Evolutionary conservation across 805 yeast genomes (phyloP), one percentile per base, ranked within the genome.

Genomic region (Cyberlindnera suaveolens): DNA sequence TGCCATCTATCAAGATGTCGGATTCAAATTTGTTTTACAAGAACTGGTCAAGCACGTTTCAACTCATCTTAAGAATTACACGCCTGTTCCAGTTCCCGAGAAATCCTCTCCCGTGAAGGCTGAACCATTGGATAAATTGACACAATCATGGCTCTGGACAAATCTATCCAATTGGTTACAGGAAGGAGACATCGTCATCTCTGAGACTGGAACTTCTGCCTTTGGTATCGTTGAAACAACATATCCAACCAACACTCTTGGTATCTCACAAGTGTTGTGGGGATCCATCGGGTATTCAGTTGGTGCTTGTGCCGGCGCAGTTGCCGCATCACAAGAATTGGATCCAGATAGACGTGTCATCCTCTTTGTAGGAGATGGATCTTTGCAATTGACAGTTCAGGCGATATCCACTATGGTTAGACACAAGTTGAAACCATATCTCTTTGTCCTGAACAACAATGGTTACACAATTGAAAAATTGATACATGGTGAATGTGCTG

Each of bases 391-490:
- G 62, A 79, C 87, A 8, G 83, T 78, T 18, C 85, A 80, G 66
- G 83, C 81, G 61, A 77, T 80, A 57, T 76, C 83, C 42, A 79
- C 83, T 51, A 72, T 78, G 72, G 68, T 77, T 57, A 74, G 79
- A 62, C 75, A 80, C 79, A 70, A 71, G 49, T 70, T 77, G 56
- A 77, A 70, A 47, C 85, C 85, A 54, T 80, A 80, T 64, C 62
- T 80, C 30, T 34, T 34, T 34, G 30, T 34, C 10, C 16, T 34
- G 15, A 34, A 34, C 30, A 34, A 34, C 29, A 75, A 73, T 49
- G 87, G 87, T 61, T 80, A 80, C 70, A 80, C 87, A 51, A 80
- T 80, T 58, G 86, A 80, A 64, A 76, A 78, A 65, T 73, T 80
- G 66, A 78, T 80, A 51, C 85, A 80, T 65, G 86, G 85, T 60